These are phyloP conservation scores for Funneliformis caledonium DNA, from an alignment of 371 early-diverging fungal species.

Conservation along the genomic window DNA sequence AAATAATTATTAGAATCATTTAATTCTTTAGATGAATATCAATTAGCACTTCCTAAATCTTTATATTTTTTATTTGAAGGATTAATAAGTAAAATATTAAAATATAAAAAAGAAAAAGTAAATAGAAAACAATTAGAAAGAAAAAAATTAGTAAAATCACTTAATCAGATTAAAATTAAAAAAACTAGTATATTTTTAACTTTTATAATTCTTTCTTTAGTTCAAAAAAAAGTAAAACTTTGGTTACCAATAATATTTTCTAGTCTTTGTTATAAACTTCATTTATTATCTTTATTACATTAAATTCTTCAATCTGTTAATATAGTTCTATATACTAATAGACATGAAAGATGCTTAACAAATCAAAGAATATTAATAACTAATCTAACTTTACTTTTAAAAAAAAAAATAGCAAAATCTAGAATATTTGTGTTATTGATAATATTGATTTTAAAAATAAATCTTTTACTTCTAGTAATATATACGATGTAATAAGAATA, in stretches of 20 bases:
- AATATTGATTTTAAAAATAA: not conserved
- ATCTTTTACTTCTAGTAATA: not conserved
- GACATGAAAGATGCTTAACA: slow-evolving; percentile 14
- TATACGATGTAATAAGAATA: not conserved
- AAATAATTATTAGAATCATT: not conserved
- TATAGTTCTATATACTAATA: not conserved
- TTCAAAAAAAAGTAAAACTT: not conserved
- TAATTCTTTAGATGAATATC: slow-evolving; percentile 9
- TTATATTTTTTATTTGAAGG: slow-evolving; percentile 16
- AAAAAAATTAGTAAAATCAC: not conserved
- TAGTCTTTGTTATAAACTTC: not conserved
- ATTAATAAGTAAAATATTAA: not conserved
- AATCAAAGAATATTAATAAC: not conserved
- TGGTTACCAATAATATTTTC: slow-evolving; percentile 11
- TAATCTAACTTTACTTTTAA: not conserved
- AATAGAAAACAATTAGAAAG: not conserved
- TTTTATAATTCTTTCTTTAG: not conserved
- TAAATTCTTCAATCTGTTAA: not conserved
- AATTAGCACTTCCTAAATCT: not conserved
- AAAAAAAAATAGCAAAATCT: not conserved
- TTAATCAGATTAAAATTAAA: not conserved
- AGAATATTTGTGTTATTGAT: not conserved
- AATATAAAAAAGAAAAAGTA: slow-evolving; percentile 1
- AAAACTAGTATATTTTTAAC: slow-evolving; percentile 18
- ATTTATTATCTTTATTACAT: not conserved